These are phyloP conservation scores for Amaranthus cruentus DNA, from an alignment of 148 eudicot species.

Conservation along the genomic window DNA sequence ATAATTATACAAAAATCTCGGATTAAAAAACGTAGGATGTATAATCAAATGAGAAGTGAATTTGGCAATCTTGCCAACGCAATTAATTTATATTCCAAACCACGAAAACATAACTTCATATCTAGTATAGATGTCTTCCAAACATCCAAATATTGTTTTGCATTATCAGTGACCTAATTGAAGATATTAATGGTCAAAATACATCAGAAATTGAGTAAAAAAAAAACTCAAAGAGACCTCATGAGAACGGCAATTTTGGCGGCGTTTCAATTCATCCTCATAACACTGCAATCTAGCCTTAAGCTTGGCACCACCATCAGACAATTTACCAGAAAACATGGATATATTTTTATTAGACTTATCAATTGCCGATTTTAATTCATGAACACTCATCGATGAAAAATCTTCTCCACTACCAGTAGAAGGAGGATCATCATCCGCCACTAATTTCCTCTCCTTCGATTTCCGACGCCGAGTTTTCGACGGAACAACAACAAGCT, in stretches of 20 bases:
- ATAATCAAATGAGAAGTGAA: too few relatives aligned
- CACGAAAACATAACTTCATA: too few relatives aligned
- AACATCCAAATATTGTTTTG: too few relatives aligned
- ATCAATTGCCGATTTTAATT: conserved; percentile 4
- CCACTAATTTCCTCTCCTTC: background rate
- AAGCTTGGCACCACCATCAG: conserved; percentile 32
- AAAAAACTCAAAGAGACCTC: background rate
- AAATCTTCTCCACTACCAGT: conserved; percentile 8
- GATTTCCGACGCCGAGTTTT: conserved; percentile 3
- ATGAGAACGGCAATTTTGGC: conserved; percentile 4
- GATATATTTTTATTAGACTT: background rate
- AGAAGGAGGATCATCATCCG: background rate
- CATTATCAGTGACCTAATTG: too few relatives aligned
- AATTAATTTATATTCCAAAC: too few relatives aligned
- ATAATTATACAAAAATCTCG: too few relatives aligned
- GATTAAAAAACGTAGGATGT: too few relatives aligned
- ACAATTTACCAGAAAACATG: background rate
- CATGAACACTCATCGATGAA: background rate
- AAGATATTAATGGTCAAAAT: background rate
- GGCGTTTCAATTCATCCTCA: conserved; percentile 25
- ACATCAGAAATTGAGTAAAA: background rate
- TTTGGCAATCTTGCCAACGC: too few relatives aligned
- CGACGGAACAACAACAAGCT: conserved; percentile 23
- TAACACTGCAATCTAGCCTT: conserved; percentile 7
- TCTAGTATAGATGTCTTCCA: too few relatives aligned